Percentiles rank a stretch among this genome's conserved stretches.
Conservation (phyloP, 139 green algal genomes). For the Tetradesmus lagerheimii region DNA sequence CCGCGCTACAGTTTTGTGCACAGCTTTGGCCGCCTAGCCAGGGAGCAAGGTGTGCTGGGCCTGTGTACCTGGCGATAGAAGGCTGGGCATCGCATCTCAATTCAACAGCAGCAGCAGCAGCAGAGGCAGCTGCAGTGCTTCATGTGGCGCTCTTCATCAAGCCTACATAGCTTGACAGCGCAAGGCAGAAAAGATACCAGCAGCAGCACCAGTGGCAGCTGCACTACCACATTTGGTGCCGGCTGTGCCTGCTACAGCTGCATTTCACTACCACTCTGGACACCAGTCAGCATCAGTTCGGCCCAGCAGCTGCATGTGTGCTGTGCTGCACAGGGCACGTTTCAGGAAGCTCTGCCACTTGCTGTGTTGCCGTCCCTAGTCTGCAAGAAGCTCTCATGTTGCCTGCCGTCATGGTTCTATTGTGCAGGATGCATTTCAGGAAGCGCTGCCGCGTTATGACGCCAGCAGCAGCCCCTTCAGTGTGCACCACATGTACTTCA, state of each 20-base stretch:
- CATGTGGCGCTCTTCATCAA: neutral
- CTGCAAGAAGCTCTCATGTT: no score
- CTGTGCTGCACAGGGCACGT: no score
- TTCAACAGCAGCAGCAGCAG: neutral
- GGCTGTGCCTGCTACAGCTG: neutral
- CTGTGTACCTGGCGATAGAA: slow-evolving; percentile 63
- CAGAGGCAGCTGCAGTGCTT: neutral
- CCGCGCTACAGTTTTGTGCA: slow-evolving; percentile 44
- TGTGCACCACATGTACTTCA: no score
- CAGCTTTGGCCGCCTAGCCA: slow-evolving; percentile 45
- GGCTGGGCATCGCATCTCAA: neutral
- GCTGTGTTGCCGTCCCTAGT: no score
- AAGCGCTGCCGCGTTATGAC: neutral
- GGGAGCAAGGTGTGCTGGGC: slow-evolving; percentile 48
- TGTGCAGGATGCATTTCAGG: slow-evolving; percentile 8
- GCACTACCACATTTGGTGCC: no score
- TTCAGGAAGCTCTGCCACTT: no score
- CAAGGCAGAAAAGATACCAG: no score
- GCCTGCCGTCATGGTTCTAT: neutral
- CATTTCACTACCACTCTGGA: no score
- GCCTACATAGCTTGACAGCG: no score
- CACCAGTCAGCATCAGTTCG: no score
- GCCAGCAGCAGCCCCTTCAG: neutral
- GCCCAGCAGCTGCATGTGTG: no score
- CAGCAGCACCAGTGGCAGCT: no score